A percentile compares a stretch with the other conserved stretches of the same genome.
These are phyloP conservation scores for Colletotrichum sp. DNA, from an alignment of 2,329 filamentous ascomycete genomes.

Conservation along the genomic window DNA sequence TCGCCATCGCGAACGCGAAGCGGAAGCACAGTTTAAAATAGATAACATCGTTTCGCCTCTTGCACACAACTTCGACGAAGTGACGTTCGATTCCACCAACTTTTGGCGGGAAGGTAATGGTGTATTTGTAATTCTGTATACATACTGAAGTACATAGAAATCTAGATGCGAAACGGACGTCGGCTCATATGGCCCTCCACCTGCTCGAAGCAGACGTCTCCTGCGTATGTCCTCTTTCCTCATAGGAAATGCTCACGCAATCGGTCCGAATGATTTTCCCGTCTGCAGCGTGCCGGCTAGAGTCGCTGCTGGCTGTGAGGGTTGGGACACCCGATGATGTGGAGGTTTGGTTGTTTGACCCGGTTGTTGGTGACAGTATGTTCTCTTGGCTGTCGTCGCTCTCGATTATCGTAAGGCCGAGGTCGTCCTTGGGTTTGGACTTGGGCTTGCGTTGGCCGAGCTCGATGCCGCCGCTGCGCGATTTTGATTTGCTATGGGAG, in stretches of 20 bases:
- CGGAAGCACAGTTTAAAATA: neutral
- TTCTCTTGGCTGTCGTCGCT: conserved; percentile 15
- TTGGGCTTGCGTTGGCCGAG: conserved; percentile 5
- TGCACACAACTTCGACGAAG: neutral
- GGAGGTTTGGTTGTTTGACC: neutral
- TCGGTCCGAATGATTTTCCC: neutral
- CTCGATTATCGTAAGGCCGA: conserved; percentile 13
- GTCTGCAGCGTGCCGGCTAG: neutral
- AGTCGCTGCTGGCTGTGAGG: neutral
- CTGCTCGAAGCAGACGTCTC: neutral
- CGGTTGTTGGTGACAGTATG: neutral
- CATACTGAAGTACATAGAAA: neutral
- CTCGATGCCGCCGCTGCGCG: neutral
- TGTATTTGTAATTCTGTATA: neutral
- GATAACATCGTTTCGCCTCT: neutral
- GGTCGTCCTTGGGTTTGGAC: conserved; percentile 1
- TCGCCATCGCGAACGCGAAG: neutral
- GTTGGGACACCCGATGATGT: neutral
- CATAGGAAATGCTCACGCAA: neutral
- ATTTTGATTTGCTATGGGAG: neutral
- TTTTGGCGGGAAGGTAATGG: neutral
- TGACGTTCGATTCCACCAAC: accelerated
- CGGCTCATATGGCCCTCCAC: neutral
- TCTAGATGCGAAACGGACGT: neutral
- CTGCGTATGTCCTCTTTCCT: neutral